Evolutionary conservation across 495 filamentous ascomycete genomes (phyloP).

Genomic region (Podospora sp.): DNA sequence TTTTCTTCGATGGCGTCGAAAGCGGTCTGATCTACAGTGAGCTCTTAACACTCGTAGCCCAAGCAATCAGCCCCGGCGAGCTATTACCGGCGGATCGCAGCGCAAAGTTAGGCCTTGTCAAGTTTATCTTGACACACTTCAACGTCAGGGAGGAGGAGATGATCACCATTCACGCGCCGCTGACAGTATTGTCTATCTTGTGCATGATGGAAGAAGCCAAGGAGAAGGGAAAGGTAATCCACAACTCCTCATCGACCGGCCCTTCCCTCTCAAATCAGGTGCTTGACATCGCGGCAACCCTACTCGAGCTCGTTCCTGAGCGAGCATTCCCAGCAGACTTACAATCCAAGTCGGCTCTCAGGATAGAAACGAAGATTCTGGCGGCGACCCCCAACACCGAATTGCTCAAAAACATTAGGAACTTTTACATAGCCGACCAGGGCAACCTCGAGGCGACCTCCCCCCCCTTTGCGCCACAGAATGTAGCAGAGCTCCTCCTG

Average conservation of each 20-base stretch:
- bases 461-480: conserved; percentile 60
- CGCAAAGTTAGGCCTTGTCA: conserved; percentile 69
- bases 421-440: conserved; percentile 65
- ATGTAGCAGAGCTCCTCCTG: conserved; percentile 62
- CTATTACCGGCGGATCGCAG: conserved; percentile 44
- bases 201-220: conserved; percentile 58
- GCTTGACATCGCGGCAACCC: conserved; percentile 54
- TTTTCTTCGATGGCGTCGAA: conserved; percentile 97
- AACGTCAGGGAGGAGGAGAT: conserved; percentile 97
- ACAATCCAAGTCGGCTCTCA: conserved; percentile 26
- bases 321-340: conserved; percentile 60
- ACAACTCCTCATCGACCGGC: conserved; percentile 1
- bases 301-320: conserved; percentile 70
- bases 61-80: conserved; percentile 56
- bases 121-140: conserved; percentile 84
- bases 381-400: conserved; percentile 48
- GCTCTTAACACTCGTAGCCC: conserved; percentile 60
- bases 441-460: conserved; percentile 53
- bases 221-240: conserved; percentile 23
- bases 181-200: conserved; percentile 69
- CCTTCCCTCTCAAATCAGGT: conserved; percentile 39
- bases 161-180: conserved; percentile 80
- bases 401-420: conserved; percentile 61
- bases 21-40: conserved; percentile 90
- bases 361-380: conserved; percentile 32